Evolutionary conservation across 2,329 filamentous ascomycete species (phyloP), one percentile per base, ranked within the genome.

Genomic region (Cladobotryum mycophilum): DNA sequence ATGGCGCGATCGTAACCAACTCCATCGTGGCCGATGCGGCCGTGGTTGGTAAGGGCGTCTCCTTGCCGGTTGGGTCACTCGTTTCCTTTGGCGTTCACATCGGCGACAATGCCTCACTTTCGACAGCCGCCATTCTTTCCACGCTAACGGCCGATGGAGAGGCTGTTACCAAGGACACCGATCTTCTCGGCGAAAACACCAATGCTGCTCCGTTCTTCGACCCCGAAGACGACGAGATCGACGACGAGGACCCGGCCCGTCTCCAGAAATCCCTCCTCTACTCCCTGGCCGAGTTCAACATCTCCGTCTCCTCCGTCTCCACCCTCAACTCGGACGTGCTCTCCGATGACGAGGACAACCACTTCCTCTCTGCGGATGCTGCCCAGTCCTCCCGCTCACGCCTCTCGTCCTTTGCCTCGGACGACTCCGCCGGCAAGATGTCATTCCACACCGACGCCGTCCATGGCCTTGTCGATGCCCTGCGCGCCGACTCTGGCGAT

Each of bases 391-490:
- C 84, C 1, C 76, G 81, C 53, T 84, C 82, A 0, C 79, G 84
- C 49, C 78, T 82, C 36, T 84, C 81, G 25, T 89, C 85, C 42
- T 89, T 91, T 62, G 79, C 85, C 38, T 90, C 86, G 1, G 81
- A 87, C 42, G 79, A 84, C 58, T 88, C 85, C 1, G 81, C 83
- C 14, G 70, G 68, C 52, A 70, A 65, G 55, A 58, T 68, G 33
- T 68, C 73, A 52, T 97, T 97, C 77, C 88, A 96, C 65, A 78
- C 85, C 54, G 92, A 96, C 62, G 92, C 92, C 22, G 88, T 92
- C 3, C 78, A 84, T 56, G 92, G 89, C 54, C 80, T 97, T n/a
- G 79, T 91, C 55, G 91, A 96, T 61, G 88, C 89, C 20, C 76
- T 97, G 40, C 85, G 86, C 47, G 86, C 84, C 18, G 82, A 84